phyloP scores from a whole-genome alignment of 345 rosid species.

The Brassica nigra region DNA sequence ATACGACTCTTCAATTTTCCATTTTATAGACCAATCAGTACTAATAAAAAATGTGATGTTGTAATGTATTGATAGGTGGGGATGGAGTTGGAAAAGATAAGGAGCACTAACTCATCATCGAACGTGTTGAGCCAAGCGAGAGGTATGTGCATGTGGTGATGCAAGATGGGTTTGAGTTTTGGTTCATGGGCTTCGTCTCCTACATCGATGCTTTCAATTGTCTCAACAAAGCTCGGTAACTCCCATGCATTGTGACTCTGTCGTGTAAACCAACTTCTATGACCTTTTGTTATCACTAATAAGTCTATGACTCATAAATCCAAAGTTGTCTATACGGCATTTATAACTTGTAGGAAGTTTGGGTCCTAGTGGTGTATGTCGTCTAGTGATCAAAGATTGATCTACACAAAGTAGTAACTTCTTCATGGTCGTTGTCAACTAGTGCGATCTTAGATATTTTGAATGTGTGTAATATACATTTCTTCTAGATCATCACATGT shows the following conservation, averaged over 20 bases:
- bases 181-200: conserved; percentile 87
- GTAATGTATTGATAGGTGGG: conserved; percentile 51
- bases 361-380: not conserved
- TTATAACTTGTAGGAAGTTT: conserved; percentile 2
- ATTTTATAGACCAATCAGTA: not conserved
- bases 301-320: not conserved
- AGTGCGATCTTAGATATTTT: not conserved
- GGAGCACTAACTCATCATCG: conserved; percentile 54
- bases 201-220: conserved; percentile 70
- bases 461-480: not conserved
- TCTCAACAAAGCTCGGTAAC: conserved; percentile 45
- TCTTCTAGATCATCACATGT: not conserved
- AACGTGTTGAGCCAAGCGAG: conserved; percentile 57
- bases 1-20: not conserved
- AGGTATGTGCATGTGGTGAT: conserved; percentile 64
- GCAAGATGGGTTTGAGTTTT: conserved; percentile 70
- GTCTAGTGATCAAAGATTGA: not conserved
- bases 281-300: not conserved
- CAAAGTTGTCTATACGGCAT: conserved; percentile 3
- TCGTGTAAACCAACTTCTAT: not conserved
- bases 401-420: conserved; percentile 3
- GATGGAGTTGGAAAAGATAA: conserved; percentile 60
- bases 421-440: not conserved
- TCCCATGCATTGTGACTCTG: not conserved
- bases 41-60: not conserved